Evolutionary conservation across 805 yeast species (phyloP).

Genomic region (Torulaspora microellipsoides): DNA sequence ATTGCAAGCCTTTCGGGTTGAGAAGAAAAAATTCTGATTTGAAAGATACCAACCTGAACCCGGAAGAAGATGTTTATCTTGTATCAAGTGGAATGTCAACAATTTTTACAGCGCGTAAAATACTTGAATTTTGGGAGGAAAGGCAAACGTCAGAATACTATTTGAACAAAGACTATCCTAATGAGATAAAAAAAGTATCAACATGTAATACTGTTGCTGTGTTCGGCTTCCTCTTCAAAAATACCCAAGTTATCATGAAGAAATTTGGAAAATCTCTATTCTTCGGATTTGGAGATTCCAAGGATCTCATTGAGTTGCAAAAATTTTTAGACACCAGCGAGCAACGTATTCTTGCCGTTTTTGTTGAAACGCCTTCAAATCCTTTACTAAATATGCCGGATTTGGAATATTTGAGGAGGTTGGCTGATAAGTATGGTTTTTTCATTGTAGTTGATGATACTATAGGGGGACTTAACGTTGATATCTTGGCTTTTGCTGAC

Average conservation of each 20-base stretch:
- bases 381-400: slow-evolving; percentile 82
- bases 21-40: slow-evolving; percentile 26
- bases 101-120: slow-evolving; percentile 68
- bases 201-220: slow-evolving; percentile 47
- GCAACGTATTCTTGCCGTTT: slow-evolving; percentile 52
- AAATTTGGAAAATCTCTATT: slow-evolving; percentile 81
- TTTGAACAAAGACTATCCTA: background rate
- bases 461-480: slow-evolving; percentile 65
- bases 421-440: slow-evolving; percentile 63
- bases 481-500: slow-evolving; percentile 70
- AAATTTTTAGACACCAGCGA: slow-evolving; percentile 47
- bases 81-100: slow-evolving; percentile 88
- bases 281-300: slow-evolving; percentile 77
- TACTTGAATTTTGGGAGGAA: slow-evolving; percentile 10
- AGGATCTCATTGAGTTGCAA: slow-evolving; percentile 60
- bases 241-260: slow-evolving; percentile 73
- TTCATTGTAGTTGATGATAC: slow-evolving; percentile 85
- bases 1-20: slow-evolving; percentile 10
- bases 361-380: slow-evolving; percentile 89
- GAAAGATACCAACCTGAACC: slow-evolving; percentile 26
- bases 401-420: slow-evolving; percentile 49
- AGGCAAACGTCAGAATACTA: background rate
- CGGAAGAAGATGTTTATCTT: slow-evolving; percentile 60
- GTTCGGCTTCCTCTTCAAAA: slow-evolving; percentile 92
- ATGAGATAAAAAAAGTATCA: background rate